phyloP scores from a whole-genome alignment of 2,329 filamentous ascomycete species.

The Pseudogymnoascus sp. region DNA sequence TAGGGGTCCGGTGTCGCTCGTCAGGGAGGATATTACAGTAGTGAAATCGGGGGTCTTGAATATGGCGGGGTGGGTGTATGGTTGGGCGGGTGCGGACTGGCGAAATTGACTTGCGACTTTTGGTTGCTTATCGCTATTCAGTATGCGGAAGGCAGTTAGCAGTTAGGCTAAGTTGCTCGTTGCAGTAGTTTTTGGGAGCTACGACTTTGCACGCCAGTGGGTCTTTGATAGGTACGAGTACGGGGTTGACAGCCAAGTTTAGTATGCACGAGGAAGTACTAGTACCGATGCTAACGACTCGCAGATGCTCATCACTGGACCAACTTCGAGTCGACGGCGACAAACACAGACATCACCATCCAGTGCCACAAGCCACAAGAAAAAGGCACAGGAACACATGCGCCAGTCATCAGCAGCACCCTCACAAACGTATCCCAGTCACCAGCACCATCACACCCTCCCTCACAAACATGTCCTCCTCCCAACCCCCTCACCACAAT shows the following conservation, averaged over 20 bases:
- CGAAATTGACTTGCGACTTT: background rate
- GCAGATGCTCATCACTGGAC: background rate
- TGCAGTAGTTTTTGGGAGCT: background rate
- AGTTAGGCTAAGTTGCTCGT: background rate
- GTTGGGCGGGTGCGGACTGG: background rate
- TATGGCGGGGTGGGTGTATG: background rate
- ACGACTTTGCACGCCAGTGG: background rate
- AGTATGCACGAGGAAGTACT: background rate
- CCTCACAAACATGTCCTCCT: background rate
- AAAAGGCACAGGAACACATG: background rate
- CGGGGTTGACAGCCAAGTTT: background rate
- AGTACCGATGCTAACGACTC: background rate
- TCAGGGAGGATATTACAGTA: background rate
- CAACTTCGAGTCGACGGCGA: background rate
- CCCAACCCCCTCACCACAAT: background rate
- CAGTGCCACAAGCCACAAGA: background rate
- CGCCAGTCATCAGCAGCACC: background rate
- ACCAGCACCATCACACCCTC: background rate
- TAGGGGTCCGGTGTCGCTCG: background rate
- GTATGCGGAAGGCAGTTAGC: background rate
- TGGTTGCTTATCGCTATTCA: background rate
- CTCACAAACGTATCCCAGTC: background rate
- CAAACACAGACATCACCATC: background rate
- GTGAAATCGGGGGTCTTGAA: background rate
- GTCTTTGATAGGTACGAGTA: background rate